phyloP scores from a whole-genome alignment of 495 filamentous ascomycete species.

The Lophiotrema nucula region DNA sequence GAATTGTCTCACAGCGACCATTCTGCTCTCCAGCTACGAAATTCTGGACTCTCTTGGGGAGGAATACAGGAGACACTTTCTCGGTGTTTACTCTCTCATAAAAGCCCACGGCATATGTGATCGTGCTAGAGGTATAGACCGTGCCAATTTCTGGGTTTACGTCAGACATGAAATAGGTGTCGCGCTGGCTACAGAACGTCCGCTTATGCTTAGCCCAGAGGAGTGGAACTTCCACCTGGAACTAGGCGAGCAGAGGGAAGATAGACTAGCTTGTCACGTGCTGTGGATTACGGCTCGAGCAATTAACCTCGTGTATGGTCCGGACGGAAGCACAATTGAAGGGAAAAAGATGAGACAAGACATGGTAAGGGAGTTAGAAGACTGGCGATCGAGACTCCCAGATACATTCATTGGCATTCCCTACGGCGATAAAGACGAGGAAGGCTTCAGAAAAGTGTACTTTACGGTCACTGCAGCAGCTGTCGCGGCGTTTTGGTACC shows the following conservation, averaged over 20 bases:
- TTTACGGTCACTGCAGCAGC: constrained; percentile 30
- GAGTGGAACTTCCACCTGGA: constrained; percentile 28
- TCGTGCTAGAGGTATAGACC: constrained; percentile 20
- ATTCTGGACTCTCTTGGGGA: constrained; percentile 22
- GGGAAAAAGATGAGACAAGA: constrained; percentile 3
- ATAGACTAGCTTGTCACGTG: constrained; percentile 28
- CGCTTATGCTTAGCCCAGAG: constrained; percentile 13
- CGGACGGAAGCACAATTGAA: background rate
- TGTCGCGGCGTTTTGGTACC: constrained; percentile 29
- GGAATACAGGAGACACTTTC: constrained; percentile 30
- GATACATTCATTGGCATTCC: constrained; percentile 24
- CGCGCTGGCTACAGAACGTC: constrained; percentile 28
- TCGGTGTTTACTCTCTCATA: constrained; percentile 25
- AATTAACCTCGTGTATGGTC: constrained; percentile 19
- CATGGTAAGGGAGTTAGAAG: constrained; percentile 14
- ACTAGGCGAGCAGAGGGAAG: constrained; percentile 22
- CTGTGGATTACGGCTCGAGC: constrained; percentile 21
- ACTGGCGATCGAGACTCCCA: constrained; percentile 15
- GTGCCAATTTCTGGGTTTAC: constrained; percentile 37
- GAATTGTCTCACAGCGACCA: constrained; percentile 32
- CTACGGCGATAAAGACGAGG: constrained; percentile 24
- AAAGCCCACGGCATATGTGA: constrained; percentile 20
- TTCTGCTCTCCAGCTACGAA: constrained; percentile 36
- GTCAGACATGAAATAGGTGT: constrained; percentile 34
- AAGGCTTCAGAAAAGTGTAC: constrained; percentile 25